Base-by-base conservation (phyloP, 805 yeast species). In the Ogataea kodamae region DNA sequence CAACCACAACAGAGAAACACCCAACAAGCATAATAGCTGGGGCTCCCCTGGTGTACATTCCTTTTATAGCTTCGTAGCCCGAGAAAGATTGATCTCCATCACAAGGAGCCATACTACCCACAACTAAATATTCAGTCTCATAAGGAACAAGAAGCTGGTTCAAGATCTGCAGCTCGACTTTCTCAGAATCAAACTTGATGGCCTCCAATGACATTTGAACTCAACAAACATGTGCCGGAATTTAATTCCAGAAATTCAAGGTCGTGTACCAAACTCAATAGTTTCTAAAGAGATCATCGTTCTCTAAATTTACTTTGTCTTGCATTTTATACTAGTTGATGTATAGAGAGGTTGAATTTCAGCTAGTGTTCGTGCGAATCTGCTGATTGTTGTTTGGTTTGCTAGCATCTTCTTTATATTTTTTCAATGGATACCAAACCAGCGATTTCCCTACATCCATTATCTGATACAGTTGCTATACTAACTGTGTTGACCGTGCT, bases 11-110 rank as follows among this genome's bases (percentile, higher is more conserved):
- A 2, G 96, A 75, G 40, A 89, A 70, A 1, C 88, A 78, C 5
- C 96, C 97, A 3, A 90, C 97, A 38, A 90, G 85, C 42, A 97
- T 97, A 54, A 90, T 90, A 1, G 97, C 97, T 0, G 98, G 98
- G 0, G 98, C 98, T 22, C 98, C 98, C 56, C 98, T 72, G 4
- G 94, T 97, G 50, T 85, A 88, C 98, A 90, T 90, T 38, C 69
- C 69, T 53, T 78, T 80, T 57, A 90, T 90, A n/a, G 84, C 95
- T 12, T 70, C 68, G 59, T 64, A 86, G 3, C 95, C 97, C 55
- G 88, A 94, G 18, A 57, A 53, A 6, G 20, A 10, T 11, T 24
- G 16, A 28, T 74, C 76, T 2, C 88, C 95, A 59, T 81, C 88
- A 7, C 35, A 27, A 6, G 62, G 61, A 28, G 79, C 79, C 31